Percentiles rank a stretch among this genome's conserved stretches.
Evolutionary conservation across 495 filamentous ascomycete species (phyloP).

Genomic region (Lasiosphaeria hispida): DNA sequence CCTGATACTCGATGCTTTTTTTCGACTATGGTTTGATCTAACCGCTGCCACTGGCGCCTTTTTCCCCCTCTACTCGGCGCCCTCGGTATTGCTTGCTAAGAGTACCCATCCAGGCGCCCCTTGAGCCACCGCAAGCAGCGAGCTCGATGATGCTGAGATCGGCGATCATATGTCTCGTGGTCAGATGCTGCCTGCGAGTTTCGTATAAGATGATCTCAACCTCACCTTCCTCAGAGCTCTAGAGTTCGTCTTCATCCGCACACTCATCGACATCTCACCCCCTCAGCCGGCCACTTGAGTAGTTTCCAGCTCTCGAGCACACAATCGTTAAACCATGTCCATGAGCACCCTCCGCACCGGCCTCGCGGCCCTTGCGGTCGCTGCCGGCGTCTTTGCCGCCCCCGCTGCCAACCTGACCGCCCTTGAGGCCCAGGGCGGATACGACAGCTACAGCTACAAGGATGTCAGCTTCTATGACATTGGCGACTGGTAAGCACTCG

Average conservation of each 20-base stretch:
- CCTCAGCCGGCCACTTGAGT: not conserved
- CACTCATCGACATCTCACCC: not conserved
- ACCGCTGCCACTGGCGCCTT: too few relatives aligned
- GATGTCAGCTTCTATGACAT: constrained; percentile 11
- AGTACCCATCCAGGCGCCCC: not conserved
- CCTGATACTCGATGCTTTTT: too few relatives aligned
- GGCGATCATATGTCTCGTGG: too few relatives aligned
- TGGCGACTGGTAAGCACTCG: constrained; percentile 10
- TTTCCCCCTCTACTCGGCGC: not conserved
- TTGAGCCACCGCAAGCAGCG: too few relatives aligned
- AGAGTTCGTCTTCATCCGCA: not conserved
- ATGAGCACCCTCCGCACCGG: constrained; percentile 15
- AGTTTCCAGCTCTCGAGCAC: not conserved
- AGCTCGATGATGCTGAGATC: not conserved
- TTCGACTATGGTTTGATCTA: too few relatives aligned
- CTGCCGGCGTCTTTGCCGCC: constrained; percentile 9
- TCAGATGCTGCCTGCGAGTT: not conserved
- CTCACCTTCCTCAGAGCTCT: not conserved
- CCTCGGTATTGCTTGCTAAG: not conserved
- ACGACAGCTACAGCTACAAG: constrained; percentile 5
- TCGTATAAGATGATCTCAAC: not conserved
- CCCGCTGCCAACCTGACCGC: constrained; percentile 14
- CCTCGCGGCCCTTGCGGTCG: constrained; percentile 18
- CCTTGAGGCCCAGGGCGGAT: not conserved
- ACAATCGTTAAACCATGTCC: constrained; percentile 13